These are phyloP conservation scores for Boletus reticuloceps DNA, from an alignment of 768 basidiomycete genomes.

Conservation along the genomic window DNA sequence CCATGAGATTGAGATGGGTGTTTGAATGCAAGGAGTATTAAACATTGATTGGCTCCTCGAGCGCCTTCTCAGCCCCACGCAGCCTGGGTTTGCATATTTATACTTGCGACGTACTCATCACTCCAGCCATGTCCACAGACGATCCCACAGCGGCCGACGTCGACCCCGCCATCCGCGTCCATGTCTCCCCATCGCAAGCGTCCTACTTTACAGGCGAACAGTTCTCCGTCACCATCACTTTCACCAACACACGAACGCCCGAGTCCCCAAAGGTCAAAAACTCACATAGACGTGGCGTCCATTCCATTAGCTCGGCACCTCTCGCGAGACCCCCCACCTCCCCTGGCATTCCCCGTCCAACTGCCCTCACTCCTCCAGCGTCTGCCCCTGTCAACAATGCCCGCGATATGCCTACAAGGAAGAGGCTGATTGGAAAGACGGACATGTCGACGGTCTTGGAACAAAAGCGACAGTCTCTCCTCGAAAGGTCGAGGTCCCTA, in stretches of 20 bases:
- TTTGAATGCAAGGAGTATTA: constrained; percentile 15
- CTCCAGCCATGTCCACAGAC: constrained; percentile 16
- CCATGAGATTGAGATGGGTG: constrained; percentile 19
- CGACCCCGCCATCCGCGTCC: constrained; percentile 61
- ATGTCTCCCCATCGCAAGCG: constrained; percentile 76
- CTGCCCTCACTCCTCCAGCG: constrained; percentile 25
- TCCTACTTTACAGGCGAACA: constrained; percentile 93
- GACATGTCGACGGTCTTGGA: constrained; percentile 50
- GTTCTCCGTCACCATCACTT: constrained; percentile 81
- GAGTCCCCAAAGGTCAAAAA: constrained; percentile 34
- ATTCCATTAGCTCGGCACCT: constrained; percentile 82
- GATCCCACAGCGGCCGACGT: constrained; percentile 14
- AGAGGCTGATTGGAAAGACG: constrained; percentile 51
- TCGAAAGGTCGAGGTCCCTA: constrained; percentile 54
- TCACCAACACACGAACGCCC: constrained; percentile 75
- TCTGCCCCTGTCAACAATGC: constrained; percentile 18
- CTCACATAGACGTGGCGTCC: constrained; percentile 66
- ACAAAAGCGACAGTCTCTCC: constrained; percentile 50
- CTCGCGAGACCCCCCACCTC: constrained; percentile 81
- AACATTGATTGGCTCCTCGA: too few relatives aligned
- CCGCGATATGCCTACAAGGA: constrained; percentile 40
- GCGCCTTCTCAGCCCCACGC: too few relatives aligned
- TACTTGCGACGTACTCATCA: background rate
- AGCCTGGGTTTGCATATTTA: background rate
- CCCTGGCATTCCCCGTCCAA: constrained; percentile 55